These are phyloP conservation scores for Circinella minor DNA, from an alignment of 371 early-diverging fungal genomes.

Conservation along the genomic window DNA sequence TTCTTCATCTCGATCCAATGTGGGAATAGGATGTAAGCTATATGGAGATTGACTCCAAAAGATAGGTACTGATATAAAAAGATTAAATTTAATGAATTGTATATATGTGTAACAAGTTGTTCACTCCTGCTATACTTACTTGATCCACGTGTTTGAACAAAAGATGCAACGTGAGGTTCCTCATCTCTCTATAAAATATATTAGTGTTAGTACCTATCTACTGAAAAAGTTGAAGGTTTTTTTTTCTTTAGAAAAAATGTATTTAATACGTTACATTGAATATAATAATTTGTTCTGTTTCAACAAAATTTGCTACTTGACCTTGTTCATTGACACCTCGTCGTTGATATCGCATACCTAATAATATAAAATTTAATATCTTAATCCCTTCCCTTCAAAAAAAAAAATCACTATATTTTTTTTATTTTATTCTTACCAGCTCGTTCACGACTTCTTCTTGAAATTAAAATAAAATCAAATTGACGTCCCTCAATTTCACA, in stretches of 20 bases:
- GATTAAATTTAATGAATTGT: too few species aligned
- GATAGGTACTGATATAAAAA: slow-evolving; percentile 49
- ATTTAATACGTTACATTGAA: slow-evolving; percentile 33
- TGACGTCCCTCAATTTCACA: slow-evolving; percentile 65
- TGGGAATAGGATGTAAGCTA: slow-evolving; percentile 68
- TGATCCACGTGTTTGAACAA: slow-evolving; percentile 69
- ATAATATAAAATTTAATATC: not conserved
- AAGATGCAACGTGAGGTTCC: slow-evolving; percentile 59
- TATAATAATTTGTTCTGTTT: slow-evolving; percentile 64
- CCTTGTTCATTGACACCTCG: slow-evolving; percentile 70
- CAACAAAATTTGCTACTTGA: slow-evolving; percentile 74
- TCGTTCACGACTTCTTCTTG: slow-evolving; percentile 61
- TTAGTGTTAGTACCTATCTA: not conserved
- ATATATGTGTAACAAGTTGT: too few species aligned
- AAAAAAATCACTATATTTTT: not conserved
- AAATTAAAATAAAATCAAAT: slow-evolving; percentile 63
- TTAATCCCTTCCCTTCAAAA: not conserved
- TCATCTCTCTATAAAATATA: slow-evolving; percentile 42
- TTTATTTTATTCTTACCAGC: slow-evolving; percentile 40
- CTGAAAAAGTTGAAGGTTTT: too few species aligned
- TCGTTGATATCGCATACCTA: slow-evolving; percentile 67
- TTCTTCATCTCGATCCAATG: slow-evolving; percentile 57
- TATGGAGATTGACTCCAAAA: slow-evolving; percentile 78
- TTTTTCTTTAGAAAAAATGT: too few species aligned
- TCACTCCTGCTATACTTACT: slow-evolving; percentile 35